Evolutionary conservation across 768 basidiomycete genomes (phyloP), one percentile per base, ranked within the genome.

Genomic region (Tubosaeta sp.): DNA sequence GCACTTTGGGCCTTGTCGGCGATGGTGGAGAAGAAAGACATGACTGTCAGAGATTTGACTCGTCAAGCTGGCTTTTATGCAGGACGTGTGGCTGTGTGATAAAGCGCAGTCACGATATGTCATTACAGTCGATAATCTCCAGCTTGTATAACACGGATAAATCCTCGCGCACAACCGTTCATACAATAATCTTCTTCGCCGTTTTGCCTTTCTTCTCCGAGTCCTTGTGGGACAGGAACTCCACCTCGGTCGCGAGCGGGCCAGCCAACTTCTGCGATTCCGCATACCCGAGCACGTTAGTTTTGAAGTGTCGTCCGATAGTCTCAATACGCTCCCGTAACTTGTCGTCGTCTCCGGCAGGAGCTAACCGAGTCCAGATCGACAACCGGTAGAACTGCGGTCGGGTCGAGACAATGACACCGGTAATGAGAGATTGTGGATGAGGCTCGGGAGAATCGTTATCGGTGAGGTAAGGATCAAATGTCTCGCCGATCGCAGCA

Each of bases 401-500:
- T 59, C 97, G 87, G 41, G 91, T 86, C 5, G 91, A 95, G 43
- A 97, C 87, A 62, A 99, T 98, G 47, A 97, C 94, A 46, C 94
- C 94, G 0, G 95, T 97, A 60, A 88, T 86, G 59, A 91, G 74
- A 34, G 85, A 84, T 58, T 77, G 76, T 8, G 74, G 74, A 37
- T 73, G 76, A 16, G 70, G 69, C 42, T 72, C 78, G 56, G 67
- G 55, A 16, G 67, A 17, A 62, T 71, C 58, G 75, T 80, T 43
- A 72, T 63, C 53, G 22, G 84, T 78, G 44, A 91, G 79, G 49
- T 85, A 81, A 14, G 95, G 92, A 71, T 98, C 97, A 69, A 97
- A 97, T 0, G 94, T 99, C 74, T 99, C 97, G 48, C 97, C 97
- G 59, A 99, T 99, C 42, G 95, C 97, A 54, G 97, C 97, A 53